Percentiles rank a stretch among this genome's conserved stretches.
phyloP scores from a whole-genome alignment of 306 rosid species.

The Gillenia trifoliata region DNA sequence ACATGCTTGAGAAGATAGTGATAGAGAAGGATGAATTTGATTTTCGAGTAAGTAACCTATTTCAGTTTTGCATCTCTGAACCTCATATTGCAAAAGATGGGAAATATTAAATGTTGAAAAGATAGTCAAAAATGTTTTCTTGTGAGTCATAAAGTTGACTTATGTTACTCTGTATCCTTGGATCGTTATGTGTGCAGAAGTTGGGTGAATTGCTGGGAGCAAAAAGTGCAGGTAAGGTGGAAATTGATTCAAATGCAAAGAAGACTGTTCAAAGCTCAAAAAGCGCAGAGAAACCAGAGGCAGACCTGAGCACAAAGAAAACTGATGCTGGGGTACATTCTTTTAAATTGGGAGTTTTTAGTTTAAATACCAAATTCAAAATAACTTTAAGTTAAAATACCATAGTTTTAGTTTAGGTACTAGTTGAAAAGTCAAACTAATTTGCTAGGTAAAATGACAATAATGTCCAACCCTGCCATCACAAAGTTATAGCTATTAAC shows the following conservation, averaged over 20 bases:
- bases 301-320: conserved; percentile 38
- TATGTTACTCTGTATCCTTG: neutral
- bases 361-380: no score
- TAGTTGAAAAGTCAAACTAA: no score
- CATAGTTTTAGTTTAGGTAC: no score
- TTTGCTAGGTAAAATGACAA: no score
- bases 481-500: no score
- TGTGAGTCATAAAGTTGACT: neutral
- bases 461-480: no score
- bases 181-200: conserved; percentile 1
- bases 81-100: neutral
- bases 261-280: conserved; percentile 51
- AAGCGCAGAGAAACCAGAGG: conserved; percentile 42
- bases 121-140: neutral
- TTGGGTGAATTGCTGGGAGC: conserved; percentile 32
- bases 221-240: conserved; percentile 35
- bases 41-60: conserved; percentile 57
- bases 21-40: conserved; percentile 50
- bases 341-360: no score
- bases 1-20: conserved; percentile 48
- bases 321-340: conserved; percentile 50
- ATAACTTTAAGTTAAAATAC: no score
- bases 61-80: neutral
- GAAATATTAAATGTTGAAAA: neutral
- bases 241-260: conserved; percentile 51